These are phyloP conservation scores for Pseudocercospora eumusae DNA, from an alignment of 2,329 filamentous ascomycete genomes.

Conservation along the genomic window DNA sequence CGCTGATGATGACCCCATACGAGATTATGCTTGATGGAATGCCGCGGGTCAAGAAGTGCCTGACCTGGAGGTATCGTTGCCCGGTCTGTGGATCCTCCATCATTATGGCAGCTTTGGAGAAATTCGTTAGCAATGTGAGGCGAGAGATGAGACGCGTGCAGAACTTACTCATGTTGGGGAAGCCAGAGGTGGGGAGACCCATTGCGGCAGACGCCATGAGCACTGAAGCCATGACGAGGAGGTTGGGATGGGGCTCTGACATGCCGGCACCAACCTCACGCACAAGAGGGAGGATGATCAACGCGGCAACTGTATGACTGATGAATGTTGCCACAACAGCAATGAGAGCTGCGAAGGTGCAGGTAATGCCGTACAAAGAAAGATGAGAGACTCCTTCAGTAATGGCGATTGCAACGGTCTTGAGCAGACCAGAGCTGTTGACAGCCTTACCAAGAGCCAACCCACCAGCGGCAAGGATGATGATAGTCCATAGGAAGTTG, in stretches of 20 bases:
- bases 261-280: conserved; percentile 80
- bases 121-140: conserved; percentile 5
- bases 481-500: conserved; percentile 99
- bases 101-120: conserved; percentile 85
- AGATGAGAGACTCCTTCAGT: conserved; percentile 72
- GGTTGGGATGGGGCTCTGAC: conserved; percentile 86
- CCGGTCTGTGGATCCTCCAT: conserved; percentile 93
- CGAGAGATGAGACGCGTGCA: background rate
- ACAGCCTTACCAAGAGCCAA: conserved; percentile 91
- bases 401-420: conserved; percentile 80
- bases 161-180: conserved; percentile 97
- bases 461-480: conserved; percentile 93
- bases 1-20: conserved; percentile 76
- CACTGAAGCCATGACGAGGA: conserved; percentile 91
- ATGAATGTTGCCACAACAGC: conserved; percentile 96
- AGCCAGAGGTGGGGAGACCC: conserved; percentile 92
- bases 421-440: conserved; percentile 85
- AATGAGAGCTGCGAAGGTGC: conserved; percentile 82
- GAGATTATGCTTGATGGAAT: conserved; percentile 83
- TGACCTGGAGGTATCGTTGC: conserved; percentile 85
- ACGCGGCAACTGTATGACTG: conserved; percentile 90
- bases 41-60: conserved; percentile 92
- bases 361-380: conserved; percentile 79
- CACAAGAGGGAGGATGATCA: conserved; percentile 92
- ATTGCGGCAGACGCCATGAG: conserved; percentile 98